phyloP scores from a whole-genome alignment of 345 rosid genomes.

The Brassica juncea region DNA sequence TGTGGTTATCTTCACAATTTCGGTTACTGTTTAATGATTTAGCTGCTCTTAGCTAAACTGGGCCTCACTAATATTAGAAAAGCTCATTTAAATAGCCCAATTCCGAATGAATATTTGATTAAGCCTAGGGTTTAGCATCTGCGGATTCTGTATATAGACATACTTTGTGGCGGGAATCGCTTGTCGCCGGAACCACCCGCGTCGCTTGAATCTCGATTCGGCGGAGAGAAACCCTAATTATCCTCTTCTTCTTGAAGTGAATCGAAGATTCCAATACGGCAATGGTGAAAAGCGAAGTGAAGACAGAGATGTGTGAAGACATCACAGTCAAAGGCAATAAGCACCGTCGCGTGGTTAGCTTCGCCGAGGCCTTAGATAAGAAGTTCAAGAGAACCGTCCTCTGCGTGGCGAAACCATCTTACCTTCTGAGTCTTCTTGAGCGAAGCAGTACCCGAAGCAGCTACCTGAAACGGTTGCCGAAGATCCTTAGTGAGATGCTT shows the following conservation, averaged over 20 bases:
- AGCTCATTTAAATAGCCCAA: not conserved
- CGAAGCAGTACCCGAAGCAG: constrained; percentile 41
- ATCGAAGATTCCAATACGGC: not conserved
- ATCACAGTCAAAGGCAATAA: not conserved
- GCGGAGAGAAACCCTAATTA: not conserved
- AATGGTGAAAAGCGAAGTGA: constrained; percentile 10
- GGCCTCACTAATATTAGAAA: not conserved
- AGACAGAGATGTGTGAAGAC: not conserved
- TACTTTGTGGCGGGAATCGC: not conserved
- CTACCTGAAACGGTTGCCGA: constrained; percentile 44
- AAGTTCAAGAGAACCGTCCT: constrained; percentile 42
- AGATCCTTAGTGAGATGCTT: constrained; percentile 52
- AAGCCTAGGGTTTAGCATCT: not conserved
- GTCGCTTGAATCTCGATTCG: not conserved
- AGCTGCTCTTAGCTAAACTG: not conserved
- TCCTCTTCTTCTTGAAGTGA: not conserved
- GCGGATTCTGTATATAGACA: not conserved
- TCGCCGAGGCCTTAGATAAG: constrained; percentile 1
- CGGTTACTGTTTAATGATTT: not conserved
- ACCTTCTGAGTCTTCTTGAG: constrained; percentile 42
- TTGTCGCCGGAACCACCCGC: not conserved
- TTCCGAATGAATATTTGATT: not conserved
- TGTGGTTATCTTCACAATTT: not conserved
- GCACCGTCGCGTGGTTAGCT: not conserved
- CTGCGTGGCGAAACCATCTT: constrained; percentile 56